Conservation (phyloP, 2,329 filamentous ascomycete genomes). For the Sclerotinia glacialis region DNA sequence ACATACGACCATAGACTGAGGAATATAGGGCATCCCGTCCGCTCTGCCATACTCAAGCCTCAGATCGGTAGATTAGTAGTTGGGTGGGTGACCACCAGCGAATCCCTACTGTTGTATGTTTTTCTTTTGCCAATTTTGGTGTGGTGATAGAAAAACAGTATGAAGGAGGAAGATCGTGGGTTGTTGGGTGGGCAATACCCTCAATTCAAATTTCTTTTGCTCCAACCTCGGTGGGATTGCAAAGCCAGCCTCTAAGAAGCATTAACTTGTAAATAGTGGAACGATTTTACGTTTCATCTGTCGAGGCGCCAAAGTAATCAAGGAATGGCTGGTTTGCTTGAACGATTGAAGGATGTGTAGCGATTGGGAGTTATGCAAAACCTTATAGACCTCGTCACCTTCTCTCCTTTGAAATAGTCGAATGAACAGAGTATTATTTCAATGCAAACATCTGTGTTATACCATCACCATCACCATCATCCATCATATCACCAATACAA, state of each 20-base stretch:
- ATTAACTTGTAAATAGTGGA: no score
- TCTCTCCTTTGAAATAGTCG: no score
- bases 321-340: not conserved
- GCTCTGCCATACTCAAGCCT: constrained; percentile 25
- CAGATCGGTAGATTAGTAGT: constrained; percentile 25
- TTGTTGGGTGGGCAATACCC: rapidly evolving
- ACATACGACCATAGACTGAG: constrained; percentile 18
- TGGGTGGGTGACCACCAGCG: constrained; percentile 24
- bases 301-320: not conserved
- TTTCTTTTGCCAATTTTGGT: not conserved
- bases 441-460: no score
- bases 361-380: not conserved
- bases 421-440: no score
- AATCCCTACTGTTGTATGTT: constrained; percentile 23
- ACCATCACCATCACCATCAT: no score
- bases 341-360: not conserved
- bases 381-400: no score
- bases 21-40: constrained; percentile 22
- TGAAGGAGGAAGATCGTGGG: not conserved
- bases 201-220: not conserved
- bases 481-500: no score
- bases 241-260: not conserved
- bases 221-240: not conserved
- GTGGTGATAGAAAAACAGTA: not conserved
- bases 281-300: no score